These are phyloP conservation scores for Venturiaceae sp. DNA, from an alignment of 2,329 filamentous ascomycete species.

Conservation along the genomic window DNA sequence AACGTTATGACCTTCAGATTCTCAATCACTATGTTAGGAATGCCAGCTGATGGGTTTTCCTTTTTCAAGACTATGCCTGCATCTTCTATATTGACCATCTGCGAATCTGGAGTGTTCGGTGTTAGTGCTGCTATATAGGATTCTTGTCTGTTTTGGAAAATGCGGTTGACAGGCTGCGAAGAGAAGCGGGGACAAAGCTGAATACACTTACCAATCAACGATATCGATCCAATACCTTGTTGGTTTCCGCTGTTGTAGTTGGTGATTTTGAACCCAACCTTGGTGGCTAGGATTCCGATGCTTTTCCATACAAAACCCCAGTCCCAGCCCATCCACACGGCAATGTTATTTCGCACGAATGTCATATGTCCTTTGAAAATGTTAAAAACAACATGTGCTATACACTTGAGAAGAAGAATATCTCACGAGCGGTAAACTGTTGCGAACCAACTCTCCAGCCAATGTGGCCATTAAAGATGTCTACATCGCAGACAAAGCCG, in stretches of 20 bases:
- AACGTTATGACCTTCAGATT: background rate
- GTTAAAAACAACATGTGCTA: too few relatives aligned
- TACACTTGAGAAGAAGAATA: too few relatives aligned
- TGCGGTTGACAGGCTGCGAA: background rate
- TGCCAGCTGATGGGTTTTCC: background rate
- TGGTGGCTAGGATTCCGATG: background rate
- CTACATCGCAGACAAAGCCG: slow-evolving; percentile 45
- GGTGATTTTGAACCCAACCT: background rate
- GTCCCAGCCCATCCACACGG: background rate
- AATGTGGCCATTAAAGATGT: slow-evolving; percentile 45
- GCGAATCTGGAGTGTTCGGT: too few relatives aligned
- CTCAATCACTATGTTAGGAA: background rate
- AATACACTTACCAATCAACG: too few relatives aligned
- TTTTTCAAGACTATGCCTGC: background rate
- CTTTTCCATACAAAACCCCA: slow-evolving; percentile 1
- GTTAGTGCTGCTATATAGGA: too few relatives aligned
- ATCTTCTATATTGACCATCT: background rate
- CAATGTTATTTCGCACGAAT: background rate
- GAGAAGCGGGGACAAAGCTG: too few relatives aligned
- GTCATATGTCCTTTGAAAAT: too few relatives aligned
- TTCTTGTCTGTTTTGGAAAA: background rate
- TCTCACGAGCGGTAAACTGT: slow-evolving; percentile 47
- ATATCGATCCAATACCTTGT: too few relatives aligned
- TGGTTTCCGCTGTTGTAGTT: too few relatives aligned
- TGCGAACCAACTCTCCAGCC: slow-evolving; percentile 29